phyloP scores from a whole-genome alignment of 2,329 filamentous ascomycete species.

The Xenosphaeropsis pyriputrescens region DNA sequence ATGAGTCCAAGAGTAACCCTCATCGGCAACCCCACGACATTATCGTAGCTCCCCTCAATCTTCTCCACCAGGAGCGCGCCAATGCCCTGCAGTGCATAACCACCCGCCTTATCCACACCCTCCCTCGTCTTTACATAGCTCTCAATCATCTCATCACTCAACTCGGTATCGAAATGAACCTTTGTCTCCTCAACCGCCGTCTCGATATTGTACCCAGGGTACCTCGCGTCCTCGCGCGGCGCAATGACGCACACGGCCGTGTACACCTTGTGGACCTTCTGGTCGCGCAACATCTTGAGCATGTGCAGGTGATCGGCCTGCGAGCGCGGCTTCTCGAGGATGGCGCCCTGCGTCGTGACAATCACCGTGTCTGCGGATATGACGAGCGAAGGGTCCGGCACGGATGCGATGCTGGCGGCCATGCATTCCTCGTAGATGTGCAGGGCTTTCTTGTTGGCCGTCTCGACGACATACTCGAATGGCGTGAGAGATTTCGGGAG shows the following conservation, averaged over 20 bases:
- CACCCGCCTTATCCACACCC: slow-evolving; percentile 90
- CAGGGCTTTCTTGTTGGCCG: slow-evolving; percentile 70
- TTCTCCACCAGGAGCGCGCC: slow-evolving; percentile 77
- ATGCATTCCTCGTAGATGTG: slow-evolving; percentile 38
- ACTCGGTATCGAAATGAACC: slow-evolving; percentile 67
- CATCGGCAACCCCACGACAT: slow-evolving; percentile 83
- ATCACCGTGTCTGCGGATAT: slow-evolving; percentile 88
- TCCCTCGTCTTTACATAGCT: slow-evolving; percentile 67
- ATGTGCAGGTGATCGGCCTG: slow-evolving; percentile 73
- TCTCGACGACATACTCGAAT: slow-evolving; percentile 82
- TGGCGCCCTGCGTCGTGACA: slow-evolving; percentile 56
- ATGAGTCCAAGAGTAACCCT: slow-evolving; percentile 66
- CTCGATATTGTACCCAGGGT: slow-evolving; percentile 76
- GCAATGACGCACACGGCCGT: slow-evolving; percentile 77
- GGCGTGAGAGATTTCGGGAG: slow-evolving; percentile 63
- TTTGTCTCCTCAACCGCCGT: slow-evolving; percentile 78
- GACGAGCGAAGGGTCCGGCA: slow-evolving; percentile 62
- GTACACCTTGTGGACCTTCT: slow-evolving; percentile 63
- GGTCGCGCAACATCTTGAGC: slow-evolving; percentile 70
- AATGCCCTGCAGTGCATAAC: slow-evolving; percentile 85
- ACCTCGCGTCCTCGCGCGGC: slow-evolving; percentile 63
- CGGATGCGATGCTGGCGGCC: slow-evolving; percentile 21
- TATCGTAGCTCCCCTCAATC: slow-evolving; percentile 83
- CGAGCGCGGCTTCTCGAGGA: slow-evolving; percentile 81
- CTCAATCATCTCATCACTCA: slow-evolving; percentile 71